These are phyloP conservation scores for Macrophomina pseudophaseolina DNA, from an alignment of 2,329 filamentous ascomycete species.

Conservation along the genomic window DNA sequence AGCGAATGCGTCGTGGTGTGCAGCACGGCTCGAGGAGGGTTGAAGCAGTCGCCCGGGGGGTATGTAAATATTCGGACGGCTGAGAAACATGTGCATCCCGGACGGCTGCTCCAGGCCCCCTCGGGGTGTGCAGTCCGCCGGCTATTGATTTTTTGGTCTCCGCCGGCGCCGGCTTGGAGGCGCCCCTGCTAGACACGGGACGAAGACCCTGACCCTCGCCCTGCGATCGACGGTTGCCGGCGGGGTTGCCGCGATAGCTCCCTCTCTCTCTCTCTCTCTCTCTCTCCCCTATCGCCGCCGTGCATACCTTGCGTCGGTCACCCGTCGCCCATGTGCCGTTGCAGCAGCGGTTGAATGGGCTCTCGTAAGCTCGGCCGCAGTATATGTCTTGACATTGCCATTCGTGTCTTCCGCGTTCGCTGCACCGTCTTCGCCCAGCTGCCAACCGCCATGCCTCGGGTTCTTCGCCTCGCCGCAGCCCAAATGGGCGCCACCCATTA, in stretches of 20 bases:
- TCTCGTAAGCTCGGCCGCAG: no score
- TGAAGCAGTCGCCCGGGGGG: no score
- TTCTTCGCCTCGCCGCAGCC: constrained; percentile 55
- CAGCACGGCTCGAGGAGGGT: no score
- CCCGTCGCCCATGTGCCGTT: neutral
- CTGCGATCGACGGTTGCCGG: constrained; percentile 10
- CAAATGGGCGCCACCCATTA: constrained; percentile 57
- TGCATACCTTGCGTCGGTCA: neutral
- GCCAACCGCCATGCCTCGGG: constrained; percentile 42
- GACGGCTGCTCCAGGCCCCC: no score
- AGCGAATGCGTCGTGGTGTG: neutral
- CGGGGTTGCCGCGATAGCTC: constrained; percentile 11
- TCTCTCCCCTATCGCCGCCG: neutral
- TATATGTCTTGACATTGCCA: neutral
- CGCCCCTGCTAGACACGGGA: neutral
- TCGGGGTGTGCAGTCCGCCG: no score
- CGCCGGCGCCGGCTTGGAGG: no score
- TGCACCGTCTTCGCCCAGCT: no score
- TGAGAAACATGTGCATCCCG: no score
- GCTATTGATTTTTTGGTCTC: no score
- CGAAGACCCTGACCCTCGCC: no score
- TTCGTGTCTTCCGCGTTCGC: neutral
- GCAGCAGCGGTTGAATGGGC: neutral
- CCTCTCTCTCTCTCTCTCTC: neutral
- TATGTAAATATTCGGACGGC: no score